Evolutionary conservation across 441 rosid genomes (phyloP).

Genomic region (California macrophylla): DNA sequence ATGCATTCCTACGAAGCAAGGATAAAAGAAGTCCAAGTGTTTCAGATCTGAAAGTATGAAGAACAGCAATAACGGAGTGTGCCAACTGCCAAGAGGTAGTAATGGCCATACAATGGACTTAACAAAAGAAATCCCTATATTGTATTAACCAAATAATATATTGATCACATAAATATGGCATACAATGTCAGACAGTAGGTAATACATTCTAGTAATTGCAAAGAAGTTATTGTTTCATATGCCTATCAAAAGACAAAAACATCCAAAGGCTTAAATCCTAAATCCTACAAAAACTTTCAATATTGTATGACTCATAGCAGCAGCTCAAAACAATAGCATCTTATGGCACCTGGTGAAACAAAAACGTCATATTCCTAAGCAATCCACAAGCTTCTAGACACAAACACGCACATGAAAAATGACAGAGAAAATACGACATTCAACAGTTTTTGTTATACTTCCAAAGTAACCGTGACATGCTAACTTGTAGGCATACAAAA

Average conservation of each 20-base stretch:
- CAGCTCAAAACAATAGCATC: neutral
- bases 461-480: neutral
- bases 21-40: conserved; percentile 75
- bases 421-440: neutral
- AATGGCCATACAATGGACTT: neutral
- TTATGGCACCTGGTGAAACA: conserved; percentile 1
- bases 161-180: neutral
- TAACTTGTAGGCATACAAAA: neutral
- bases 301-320: neutral
- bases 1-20: conserved; percentile 77
- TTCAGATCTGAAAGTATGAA: conserved; percentile 44
- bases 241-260: too few relatives aligned
- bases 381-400: neutral
- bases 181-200: neutral
- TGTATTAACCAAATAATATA: neutral
- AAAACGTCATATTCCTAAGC: neutral
- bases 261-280: too few relatives aligned
- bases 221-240: neutral
- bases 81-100: neutral
- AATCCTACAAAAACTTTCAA: neutral
- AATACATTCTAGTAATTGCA: neutral
- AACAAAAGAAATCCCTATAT: neutral
- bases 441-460: neutral
- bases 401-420: neutral
- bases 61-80: neutral